A percentile compares a stretch with the other conserved stretches of the same genome.
phyloP scores from a whole-genome alignment of 2,329 filamentous ascomycete species.

The Aspergillus latus region DNA sequence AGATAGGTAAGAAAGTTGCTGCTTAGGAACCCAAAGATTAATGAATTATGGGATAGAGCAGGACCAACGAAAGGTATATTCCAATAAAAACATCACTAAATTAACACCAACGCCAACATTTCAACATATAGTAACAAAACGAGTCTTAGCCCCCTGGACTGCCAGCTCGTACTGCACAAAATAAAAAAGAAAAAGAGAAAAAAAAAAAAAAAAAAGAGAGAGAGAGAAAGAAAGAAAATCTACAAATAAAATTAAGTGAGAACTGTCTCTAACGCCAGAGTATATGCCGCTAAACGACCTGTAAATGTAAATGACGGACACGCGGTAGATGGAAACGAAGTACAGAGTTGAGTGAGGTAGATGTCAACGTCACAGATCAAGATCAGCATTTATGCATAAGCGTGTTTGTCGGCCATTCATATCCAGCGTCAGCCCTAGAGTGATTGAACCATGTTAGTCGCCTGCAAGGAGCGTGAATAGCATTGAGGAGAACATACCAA shows the following conservation, averaged over 20 bases:
- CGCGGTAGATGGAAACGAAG: not conserved
- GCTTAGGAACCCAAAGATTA: no score
- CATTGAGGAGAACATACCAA: conserved; percentile 49
- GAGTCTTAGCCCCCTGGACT: not conserved
- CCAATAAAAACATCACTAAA: not conserved
- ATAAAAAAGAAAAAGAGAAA: not conserved
- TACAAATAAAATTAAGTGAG: not conserved
- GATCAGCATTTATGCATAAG: conserved; percentile 55
- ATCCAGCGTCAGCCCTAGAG: conserved; percentile 50
- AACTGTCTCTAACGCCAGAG: conserved; percentile 1
- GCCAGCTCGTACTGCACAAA: not conserved
- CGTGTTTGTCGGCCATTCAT: conserved; percentile 61
- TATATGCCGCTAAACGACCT: conserved; percentile 27
- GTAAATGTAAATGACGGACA: conserved; percentile 21
- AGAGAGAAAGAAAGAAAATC: not conserved
- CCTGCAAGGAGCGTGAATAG: not conserved
- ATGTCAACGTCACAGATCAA: not conserved
- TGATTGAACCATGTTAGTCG: conserved; percentile 5
- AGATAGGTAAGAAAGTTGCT: no score
- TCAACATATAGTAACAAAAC: conserved; percentile 8
- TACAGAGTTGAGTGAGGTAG: not conserved
- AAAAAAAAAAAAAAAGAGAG: not conserved
- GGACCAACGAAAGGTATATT: no score
- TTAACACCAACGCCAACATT: conserved; percentile 16
- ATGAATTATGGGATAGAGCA: no score